Base-by-base conservation (phyloP, 768 basidiomycete genomes). In the Mycena galopus region DNA sequence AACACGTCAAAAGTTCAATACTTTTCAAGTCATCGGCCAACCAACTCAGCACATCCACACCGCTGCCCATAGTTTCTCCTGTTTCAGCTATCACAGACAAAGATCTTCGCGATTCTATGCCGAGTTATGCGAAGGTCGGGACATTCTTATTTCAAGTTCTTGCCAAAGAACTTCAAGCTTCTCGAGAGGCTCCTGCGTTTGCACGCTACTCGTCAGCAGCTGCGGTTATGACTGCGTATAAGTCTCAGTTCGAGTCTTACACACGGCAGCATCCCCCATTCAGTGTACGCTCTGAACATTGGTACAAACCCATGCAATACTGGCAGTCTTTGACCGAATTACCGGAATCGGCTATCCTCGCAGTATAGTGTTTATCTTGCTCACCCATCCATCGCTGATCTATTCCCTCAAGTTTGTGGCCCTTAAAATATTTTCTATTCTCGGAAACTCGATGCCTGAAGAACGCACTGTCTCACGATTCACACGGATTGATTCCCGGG, bases 391-490 rank as follows among this genome's bases (percentile, higher is more conserved):
- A 9, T 37, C 35, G 35, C 35, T 37, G 35, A 37, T 37, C 14
- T 14, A 9, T 37, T 37, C 35, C 35, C 35, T 37, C 35, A 37
- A 37, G 35, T 37, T 37, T 37, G 35, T 37, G 35, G 35, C 35
- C 35, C 10, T 66, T 19, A 73, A 73, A 23, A 73, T 75, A 27
- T 70, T 73, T 61, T 33, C 69, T 0, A 66, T 76, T 14, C 56
- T 37, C 6, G 61, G 69, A 17, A 76, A 67, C 33, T 76, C 75
- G 12, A 76, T 76, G 75, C 47, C 75, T 3, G 73, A 76, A 30
- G 75, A 76, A 30, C 69, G 69, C 17, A 76, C 73, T 19, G 68
- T 64, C 17, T 76, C 75, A 66, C 82, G 81, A 9, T 80, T 82
- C 44, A 85, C 82, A 25, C 27, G 47, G 3, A 30, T 30, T n/a